Evolutionary conservation across 2,329 filamentous ascomycete genomes (phyloP).

Genomic region (Amphichorda felina): DNA sequence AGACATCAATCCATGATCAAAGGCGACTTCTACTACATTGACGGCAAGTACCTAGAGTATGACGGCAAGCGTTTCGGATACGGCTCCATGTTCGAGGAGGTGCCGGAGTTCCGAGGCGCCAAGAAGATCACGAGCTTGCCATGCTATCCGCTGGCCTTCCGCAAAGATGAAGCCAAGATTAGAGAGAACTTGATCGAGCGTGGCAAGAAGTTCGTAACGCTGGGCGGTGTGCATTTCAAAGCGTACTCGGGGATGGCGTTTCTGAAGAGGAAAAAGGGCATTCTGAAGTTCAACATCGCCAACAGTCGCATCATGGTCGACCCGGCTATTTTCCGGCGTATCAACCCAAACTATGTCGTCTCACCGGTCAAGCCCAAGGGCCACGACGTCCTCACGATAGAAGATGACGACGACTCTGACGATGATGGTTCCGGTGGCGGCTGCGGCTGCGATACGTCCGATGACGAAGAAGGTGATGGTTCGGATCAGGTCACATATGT

Average conservation of each 20-base stretch:
- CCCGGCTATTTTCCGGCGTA: slow-evolving; percentile 66
- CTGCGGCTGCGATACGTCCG: slow-evolving; percentile 7
- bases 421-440: slow-evolving; percentile 24
- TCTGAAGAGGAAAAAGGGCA: slow-evolving; percentile 63
- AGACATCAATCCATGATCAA: slow-evolving; percentile 58
- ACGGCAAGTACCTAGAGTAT: slow-evolving; percentile 74
- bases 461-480: slow-evolving; percentile 23
- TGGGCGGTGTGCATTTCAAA: slow-evolving; percentile 77
- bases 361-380: slow-evolving; percentile 65
- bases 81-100: slow-evolving; percentile 56
- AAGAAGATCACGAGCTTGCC: slow-evolving; percentile 70
- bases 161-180: slow-evolving; percentile 57
- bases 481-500: slow-evolving; percentile 30
- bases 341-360: slow-evolving; percentile 77
- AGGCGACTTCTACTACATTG: slow-evolving; percentile 65
- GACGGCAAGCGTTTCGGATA: slow-evolving; percentile 79
- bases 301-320: slow-evolving; percentile 85
- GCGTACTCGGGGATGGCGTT: slow-evolving; percentile 77
- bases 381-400: slow-evolving; percentile 40
- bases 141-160: slow-evolving; percentile 70
- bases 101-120: slow-evolving; percentile 66
- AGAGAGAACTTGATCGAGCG: slow-evolving; percentile 60
- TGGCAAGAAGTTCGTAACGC: slow-evolving; percentile 70
- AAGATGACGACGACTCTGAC: slow-evolving; percentile 34
- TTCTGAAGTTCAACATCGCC: slow-evolving; percentile 70